A percentile compares a stretch with the other conserved stretches of the same genome.
Conservation (phyloP, 2,329 filamentous ascomycete species). For the Kalmusia sp. region DNA sequence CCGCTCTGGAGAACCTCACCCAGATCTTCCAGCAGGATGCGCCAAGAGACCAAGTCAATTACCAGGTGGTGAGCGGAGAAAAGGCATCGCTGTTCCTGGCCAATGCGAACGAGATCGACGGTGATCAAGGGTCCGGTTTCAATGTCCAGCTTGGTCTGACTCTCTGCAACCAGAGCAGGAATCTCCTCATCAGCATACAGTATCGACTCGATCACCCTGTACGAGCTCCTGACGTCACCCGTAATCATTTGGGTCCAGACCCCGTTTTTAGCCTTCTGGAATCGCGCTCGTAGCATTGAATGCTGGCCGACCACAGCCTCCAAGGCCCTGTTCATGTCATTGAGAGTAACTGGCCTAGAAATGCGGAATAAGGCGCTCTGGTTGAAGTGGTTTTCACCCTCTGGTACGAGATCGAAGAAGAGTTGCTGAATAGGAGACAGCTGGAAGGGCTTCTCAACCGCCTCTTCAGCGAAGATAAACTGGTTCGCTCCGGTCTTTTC, state of each 20-base stretch:
- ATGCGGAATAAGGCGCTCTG: constrained; percentile 38
- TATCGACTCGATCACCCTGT: constrained; percentile 15
- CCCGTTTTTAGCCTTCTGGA: constrained; percentile 28
- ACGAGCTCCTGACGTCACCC: constrained; percentile 29
- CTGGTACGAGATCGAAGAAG: constrained; percentile 33
- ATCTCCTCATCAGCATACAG: constrained; percentile 17
- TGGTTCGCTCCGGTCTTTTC: no score
- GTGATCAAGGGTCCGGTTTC: constrained; percentile 48
- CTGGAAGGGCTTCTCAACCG: constrained; percentile 22
- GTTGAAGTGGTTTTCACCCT: constrained; percentile 37
- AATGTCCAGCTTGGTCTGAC: constrained; percentile 40
- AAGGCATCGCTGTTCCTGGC: constrained; percentile 40
- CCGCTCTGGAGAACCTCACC: constrained; percentile 38
- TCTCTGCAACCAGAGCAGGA: constrained; percentile 30
- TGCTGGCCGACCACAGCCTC: constrained; percentile 42
- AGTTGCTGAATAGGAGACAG: constrained; percentile 39
- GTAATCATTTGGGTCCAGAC: constrained; percentile 43
- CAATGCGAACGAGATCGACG: constrained; percentile 49
- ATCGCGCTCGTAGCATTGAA: constrained; percentile 51
- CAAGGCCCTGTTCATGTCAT: constrained; percentile 35
- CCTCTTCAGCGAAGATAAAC: not conserved
- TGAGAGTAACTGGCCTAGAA: constrained; percentile 23
- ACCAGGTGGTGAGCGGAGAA: constrained; percentile 47
- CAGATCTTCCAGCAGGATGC: constrained; percentile 45
- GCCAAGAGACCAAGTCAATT: constrained; percentile 49